Base-by-base conservation (phyloP, 169 alveolate genomes). In the Cyclospora cayetanensis region DNA sequence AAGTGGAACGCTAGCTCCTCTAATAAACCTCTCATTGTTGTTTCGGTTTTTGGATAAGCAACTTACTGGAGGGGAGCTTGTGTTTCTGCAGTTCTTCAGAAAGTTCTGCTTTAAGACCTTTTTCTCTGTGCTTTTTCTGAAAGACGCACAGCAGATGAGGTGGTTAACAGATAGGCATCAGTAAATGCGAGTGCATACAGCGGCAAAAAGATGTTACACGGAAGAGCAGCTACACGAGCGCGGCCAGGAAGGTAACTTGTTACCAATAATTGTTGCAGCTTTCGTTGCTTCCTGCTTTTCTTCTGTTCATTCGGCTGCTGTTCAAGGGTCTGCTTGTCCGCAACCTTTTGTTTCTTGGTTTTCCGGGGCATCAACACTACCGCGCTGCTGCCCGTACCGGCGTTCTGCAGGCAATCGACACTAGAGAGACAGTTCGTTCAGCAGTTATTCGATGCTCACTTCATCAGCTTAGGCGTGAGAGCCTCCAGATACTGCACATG, bases 291-390 rank as follows among this genome's bases (percentile, higher is more conserved):
- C 50, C 88, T 77, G 50, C 34, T 76, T 46, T 66, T 41, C 79
- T 25, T 42, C 72, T 77, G 70, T 50, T 50, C 50, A 22, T 20
- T 53, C 85, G 37, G 53, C 37, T 39, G 85, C 42, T 41, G 85
- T 39, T 39, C 41, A 52, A 20, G 85, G 42, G 42, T 53, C 46
- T 46, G 70, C 43, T 50, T 7, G 72, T 46, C 37, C 0, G 18
- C 22, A 2, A 70, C 41, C 50, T 77, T 77, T 55, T 42, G 37
- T 20, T 29, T 55, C 34, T 77, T 77, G 31, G 50, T 22, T 1
- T 77, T 77, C 1, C 88, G 88, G 11, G 88, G 88, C 88, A 77
- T 77, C 72, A 77, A 34, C 66, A 77, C 52, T 70, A 77, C 42
- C 70, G 66, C 70, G 34, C 50, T 77, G 88, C 72, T 77, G 72